Evolutionary conservation across 768 basidiomycete genomes (phyloP).

Genomic region (Mycena rebaudengoi): DNA sequence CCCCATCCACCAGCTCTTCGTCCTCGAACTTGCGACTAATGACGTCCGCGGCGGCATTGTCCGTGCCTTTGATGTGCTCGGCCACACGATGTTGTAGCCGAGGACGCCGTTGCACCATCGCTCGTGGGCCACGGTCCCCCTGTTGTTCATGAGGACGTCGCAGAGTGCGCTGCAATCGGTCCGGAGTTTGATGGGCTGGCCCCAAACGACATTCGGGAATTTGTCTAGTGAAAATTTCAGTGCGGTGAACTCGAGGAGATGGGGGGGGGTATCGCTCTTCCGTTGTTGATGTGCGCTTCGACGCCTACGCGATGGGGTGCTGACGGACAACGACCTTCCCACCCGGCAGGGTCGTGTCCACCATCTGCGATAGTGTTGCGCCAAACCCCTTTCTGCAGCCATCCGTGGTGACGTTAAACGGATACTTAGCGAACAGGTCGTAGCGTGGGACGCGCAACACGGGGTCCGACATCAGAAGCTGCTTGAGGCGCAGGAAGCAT

Average conservation of each 20-base stretch:
- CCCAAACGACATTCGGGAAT: background rate
- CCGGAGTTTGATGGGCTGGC: background rate
- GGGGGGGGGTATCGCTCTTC: slow-evolving; percentile 41
- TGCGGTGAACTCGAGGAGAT: no score
- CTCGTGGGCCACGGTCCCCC: no score
- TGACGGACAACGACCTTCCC: background rate
- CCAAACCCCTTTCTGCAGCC: background rate
- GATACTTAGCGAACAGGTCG: background rate
- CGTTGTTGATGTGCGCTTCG: slow-evolving; percentile 34
- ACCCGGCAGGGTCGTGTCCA: background rate
- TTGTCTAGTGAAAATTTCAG: no score
- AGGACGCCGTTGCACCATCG: background rate
- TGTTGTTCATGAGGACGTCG: background rate
- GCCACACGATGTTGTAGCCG: background rate
- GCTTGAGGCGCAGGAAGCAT: background rate
- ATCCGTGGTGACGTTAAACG: background rate
- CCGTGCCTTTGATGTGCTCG: no score
- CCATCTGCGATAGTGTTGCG: background rate
- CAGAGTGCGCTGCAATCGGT: background rate
- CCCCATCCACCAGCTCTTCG: background rate
- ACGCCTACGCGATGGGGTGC: background rate
- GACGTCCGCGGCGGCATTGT: background rate
- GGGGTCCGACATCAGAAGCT: background rate
- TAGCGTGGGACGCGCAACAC: background rate
- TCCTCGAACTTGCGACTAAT: background rate